Conservation (phyloP, 805 yeast genomes). For the Ogataea minuta region DNA sequence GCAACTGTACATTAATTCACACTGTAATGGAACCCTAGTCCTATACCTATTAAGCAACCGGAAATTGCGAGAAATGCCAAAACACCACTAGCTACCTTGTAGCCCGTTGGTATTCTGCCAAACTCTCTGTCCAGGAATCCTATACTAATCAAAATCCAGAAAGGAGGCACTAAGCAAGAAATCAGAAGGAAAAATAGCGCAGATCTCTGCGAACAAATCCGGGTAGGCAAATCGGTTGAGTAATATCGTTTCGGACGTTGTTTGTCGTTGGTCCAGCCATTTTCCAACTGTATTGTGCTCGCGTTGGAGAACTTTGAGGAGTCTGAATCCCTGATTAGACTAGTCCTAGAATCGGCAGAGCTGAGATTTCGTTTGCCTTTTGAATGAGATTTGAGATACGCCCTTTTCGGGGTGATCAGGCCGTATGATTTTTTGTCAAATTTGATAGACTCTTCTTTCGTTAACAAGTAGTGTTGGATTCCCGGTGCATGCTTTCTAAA, state of each 20-base stretch:
- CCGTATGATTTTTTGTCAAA: constrained; percentile 5
- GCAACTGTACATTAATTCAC: background rate
- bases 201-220: constrained; percentile 13
- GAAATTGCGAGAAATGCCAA: constrained; percentile 20
- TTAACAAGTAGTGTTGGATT: constrained; percentile 15
- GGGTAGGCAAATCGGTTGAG: constrained; percentile 1
- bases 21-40: constrained; percentile 22
- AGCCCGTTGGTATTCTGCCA: constrained; percentile 23
- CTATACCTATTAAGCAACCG: constrained; percentile 27
- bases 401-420: constrained; percentile 10
- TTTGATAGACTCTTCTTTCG: constrained; percentile 10
- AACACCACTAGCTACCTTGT: constrained; percentile 24
- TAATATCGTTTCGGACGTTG: constrained; percentile 4
- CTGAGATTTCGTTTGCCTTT: constrained; percentile 7
- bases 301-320: constrained; percentile 7
- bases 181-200: constrained; percentile 22
- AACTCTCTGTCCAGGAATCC: constrained; percentile 29
- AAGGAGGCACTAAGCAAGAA: constrained; percentile 30
- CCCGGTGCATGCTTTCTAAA: constrained; percentile 21
- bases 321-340: constrained; percentile 3
- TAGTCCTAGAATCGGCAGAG: constrained; percentile 17
- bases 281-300: constrained; percentile 8
- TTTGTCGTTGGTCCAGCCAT: constrained; percentile 5
- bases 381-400: constrained; percentile 5
- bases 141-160: constrained; percentile 28